Percentiles rank a stretch among this genome's conserved stretches.
Conservation (phyloP, 1,284 basidiomycete genomes). For the Entoloma clypeatum region DNA sequence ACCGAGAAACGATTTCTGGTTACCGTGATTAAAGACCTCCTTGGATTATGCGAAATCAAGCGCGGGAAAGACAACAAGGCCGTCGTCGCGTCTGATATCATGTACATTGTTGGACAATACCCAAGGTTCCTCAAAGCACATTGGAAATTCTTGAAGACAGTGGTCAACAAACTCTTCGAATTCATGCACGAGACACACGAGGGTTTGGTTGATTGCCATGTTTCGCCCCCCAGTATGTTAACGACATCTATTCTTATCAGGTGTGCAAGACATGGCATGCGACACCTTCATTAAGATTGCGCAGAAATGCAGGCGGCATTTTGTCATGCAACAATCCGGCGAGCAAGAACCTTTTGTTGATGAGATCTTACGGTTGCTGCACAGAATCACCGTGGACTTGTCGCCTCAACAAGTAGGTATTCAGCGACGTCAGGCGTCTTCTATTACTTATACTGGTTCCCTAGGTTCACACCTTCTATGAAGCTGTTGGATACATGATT, state of each 20-base stretch:
- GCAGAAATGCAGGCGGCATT: constrained; percentile 97
- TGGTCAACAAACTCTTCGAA: constrained; percentile 99
- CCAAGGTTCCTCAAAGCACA: constrained; percentile 99
- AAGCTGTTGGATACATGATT: constrained; percentile 99
- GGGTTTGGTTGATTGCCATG: constrained; percentile 42
- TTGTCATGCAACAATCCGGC: constrained; percentile 97
- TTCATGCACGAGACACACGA: constrained; percentile 99
- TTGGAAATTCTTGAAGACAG: constrained; percentile 99
- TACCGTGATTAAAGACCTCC: constrained; percentile 97
- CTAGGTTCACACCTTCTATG: constrained; percentile 94
- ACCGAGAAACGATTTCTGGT: constrained; percentile 99
- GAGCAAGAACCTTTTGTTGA: constrained; percentile 98
- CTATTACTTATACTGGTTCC: constrained; percentile 10
- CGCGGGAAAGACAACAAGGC: constrained; percentile 99
- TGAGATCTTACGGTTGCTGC: constrained; percentile 90
- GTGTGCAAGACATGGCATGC: constrained; percentile 99
- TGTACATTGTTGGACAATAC: constrained; percentile 99
- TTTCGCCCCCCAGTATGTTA: constrained; percentile 7
- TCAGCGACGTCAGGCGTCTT: constrained; percentile 1
- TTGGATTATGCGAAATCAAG: constrained; percentile 97
- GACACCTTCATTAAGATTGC: constrained; percentile 99
- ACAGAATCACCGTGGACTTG: constrained; percentile 94
- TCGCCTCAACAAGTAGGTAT: constrained; percentile 81
- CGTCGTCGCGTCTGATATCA: constrained; percentile 99
- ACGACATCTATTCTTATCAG: constrained; percentile 32